A percentile compares a stretch with the other conserved stretches of the same genome.
These are phyloP conservation scores for Plantago ovata DNA, from an alignment of 257 asterid genomes.

Conservation along the genomic window DNA sequence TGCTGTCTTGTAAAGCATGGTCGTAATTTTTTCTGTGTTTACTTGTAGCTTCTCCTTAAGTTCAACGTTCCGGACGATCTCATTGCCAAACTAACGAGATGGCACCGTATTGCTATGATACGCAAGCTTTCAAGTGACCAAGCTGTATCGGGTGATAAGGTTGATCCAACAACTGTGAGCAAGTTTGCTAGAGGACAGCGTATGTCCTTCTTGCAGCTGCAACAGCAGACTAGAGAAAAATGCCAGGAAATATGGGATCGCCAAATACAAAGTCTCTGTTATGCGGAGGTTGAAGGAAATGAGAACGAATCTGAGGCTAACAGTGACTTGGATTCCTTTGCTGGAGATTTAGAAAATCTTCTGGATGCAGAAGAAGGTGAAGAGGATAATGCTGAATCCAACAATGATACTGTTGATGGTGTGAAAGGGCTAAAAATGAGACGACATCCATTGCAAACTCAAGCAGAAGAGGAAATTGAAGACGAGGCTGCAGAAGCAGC, in stretches of 20 bases:
- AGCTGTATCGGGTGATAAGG: constrained; percentile 96
- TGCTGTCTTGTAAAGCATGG: constrained; percentile 4
- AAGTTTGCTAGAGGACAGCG: constrained; percentile 98
- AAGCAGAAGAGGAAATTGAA: constrained; percentile 83
- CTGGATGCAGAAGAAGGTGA: constrained; percentile 89
- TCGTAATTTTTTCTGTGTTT: constrained; percentile 21
- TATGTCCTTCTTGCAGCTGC: constrained; percentile 98
- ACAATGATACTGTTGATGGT: constrained; percentile 64
- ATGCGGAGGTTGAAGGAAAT: constrained; percentile 84
- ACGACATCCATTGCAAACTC: constrained; percentile 80
- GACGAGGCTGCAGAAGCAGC: constrained; percentile 98
- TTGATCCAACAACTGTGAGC: constrained; percentile 92
- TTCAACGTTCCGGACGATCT: constrained; percentile 94
- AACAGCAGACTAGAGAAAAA: constrained; percentile 99
- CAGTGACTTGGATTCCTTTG: constrained; percentile 97
- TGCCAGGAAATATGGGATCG: constrained; percentile 99
- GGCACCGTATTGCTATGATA: constrained; percentile 97
- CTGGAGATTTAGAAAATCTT: constrained; percentile 98
- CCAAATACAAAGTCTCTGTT: constrained; percentile 76
- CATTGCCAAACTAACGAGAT: constrained; percentile 78
- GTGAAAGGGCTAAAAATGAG: constrained; percentile 93
- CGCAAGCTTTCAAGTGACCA: constrained; percentile 98
- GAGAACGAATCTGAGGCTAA: constrained; percentile 96
- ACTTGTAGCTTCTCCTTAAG: constrained; percentile 79
- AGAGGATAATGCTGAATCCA: constrained; percentile 61